A percentile compares a stretch with the other conserved stretches of the same genome.
phyloP scores from a whole-genome alignment of 768 basidiomycete species.

The Xerocomus spinulosus region DNA sequence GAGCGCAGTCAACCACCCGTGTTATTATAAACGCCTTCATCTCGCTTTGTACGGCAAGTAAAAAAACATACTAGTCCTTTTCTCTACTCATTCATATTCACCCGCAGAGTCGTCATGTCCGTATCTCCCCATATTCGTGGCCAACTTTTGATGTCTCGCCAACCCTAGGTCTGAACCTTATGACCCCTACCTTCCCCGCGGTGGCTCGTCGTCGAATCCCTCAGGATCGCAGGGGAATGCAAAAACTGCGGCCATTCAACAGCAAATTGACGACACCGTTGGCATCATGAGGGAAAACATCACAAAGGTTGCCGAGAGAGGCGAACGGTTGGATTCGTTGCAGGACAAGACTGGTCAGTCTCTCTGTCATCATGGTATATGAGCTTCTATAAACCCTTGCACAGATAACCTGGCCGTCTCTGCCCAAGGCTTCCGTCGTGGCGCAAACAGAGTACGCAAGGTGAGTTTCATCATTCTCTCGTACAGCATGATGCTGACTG shows the following conservation, averaged over 20 bases:
- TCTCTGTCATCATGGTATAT: neutral
- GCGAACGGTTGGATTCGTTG: constrained; percentile 87
- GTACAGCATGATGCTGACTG: constrained; percentile 6
- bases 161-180: constrained; percentile 88
- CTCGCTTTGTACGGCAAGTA: constrained; percentile 20
- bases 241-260: constrained; percentile 93
- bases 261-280: constrained; percentile 96
- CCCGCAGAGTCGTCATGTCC: constrained; percentile 22
- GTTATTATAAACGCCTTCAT: constrained; percentile 6
- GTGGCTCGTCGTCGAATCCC: constrained; percentile 57
- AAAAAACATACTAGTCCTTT: constrained; percentile 1
- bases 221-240: constrained; percentile 51
- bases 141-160: constrained; percentile 3
- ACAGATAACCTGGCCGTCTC: constrained; percentile 94
- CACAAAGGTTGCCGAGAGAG: constrained; percentile 90
- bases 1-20: constrained; percentile 21
- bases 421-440: constrained; percentile 97
- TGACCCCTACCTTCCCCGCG: constrained; percentile 94
- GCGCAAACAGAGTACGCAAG: constrained; percentile 97
- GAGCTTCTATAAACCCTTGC: neutral
- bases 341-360: constrained; percentile 96
- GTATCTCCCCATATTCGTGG: constrained; percentile 12
- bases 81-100: neutral
- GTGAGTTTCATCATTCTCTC: constrained; percentile 35
- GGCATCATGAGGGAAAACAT: constrained; percentile 99